Evolutionary conservation across 768 basidiomycete species (phyloP), one percentile per base, ranked within the genome.

Genomic region (Hemileccinum impolitum): DNA sequence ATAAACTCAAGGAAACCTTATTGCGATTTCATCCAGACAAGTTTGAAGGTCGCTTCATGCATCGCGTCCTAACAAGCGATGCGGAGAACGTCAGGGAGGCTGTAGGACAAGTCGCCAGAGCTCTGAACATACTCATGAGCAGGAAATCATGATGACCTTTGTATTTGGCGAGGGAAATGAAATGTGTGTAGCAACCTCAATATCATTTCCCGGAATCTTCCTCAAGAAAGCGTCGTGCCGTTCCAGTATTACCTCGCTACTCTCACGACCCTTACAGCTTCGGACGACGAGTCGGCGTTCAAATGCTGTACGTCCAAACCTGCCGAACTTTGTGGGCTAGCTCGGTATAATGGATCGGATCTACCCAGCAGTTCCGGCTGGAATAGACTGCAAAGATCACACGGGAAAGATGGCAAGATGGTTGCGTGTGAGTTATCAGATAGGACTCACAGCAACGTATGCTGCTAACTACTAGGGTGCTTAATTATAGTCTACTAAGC

Each of bases 11-110:
- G 56, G 86, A 87, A 66, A 75, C 84, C 0, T 74, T 87, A 57
- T 64, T 88, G 21, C 81, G 86, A 17, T 90, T 85, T 62, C 87
- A 90, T 60, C 87, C 87, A 2, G 87, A 90, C 65, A 90, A 90
- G 62, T 89, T 89, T 46, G 85, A 90, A 62, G 85, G 87, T 17
- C 75, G 87, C 30, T 68, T 89, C 41, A 80, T 87, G 76, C 62
- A 63, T 42, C 71, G 72, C 5, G 72, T 88, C 6, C 58, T 55
- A 37, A 68, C 70, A 28, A 58, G 56, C 12, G 84, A 90, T 19
- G 64, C 59, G 58, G 75, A 74, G 37, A 60, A 53, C 14, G 82
- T 87, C 3, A 69, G 69, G 43, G 81, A 85, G 53, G 84, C 74
- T 0, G 81, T 84, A 17, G 84, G 81, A 6, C 75, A 77, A 30